Percentiles rank a stretch among this genome's conserved stretches.
Conservation (phyloP, 2,329 filamentous ascomycete species). For the Davidsoniella neocaledoniae region DNA sequence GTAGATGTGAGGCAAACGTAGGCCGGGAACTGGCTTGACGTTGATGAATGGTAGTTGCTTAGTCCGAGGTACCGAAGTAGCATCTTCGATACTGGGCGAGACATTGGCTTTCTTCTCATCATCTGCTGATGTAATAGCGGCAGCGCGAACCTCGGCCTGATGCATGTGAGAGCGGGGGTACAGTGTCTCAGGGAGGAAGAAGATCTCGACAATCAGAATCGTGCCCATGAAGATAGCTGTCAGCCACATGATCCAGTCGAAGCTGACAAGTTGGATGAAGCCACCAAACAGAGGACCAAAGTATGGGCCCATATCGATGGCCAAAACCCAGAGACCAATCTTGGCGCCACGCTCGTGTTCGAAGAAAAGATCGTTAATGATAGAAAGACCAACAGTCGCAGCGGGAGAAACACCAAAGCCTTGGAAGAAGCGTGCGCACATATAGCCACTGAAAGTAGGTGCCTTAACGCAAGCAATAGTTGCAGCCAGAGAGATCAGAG, state of each 20-base stretch:
- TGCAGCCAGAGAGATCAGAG: conserved; percentile 19
- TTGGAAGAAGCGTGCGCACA: conserved; percentile 42
- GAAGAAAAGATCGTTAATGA: conserved; percentile 38
- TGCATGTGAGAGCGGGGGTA: conserved; percentile 37
- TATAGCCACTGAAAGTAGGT: conserved; percentile 29
- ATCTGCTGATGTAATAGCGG: not conserved
- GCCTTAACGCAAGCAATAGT: conserved; percentile 21
- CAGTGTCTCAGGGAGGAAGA: conserved; percentile 37
- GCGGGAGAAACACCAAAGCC: conserved; percentile 37
- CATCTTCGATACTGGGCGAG: conserved; percentile 11
- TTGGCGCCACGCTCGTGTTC: conserved; percentile 38
- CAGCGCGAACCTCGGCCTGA: conserved; percentile 8
- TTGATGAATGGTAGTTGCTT: conserved; percentile 29
- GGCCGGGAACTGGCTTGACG: conserved; percentile 28
- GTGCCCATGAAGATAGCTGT: conserved; percentile 34
- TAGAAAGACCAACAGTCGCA: conserved; percentile 35
- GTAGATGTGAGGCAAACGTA: conserved; percentile 33
- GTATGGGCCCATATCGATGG: conserved; percentile 35
- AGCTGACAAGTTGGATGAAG: conserved; percentile 29
- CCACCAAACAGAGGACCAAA: conserved; percentile 30
- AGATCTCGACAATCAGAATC: conserved; percentile 29
- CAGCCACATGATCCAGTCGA: conserved; percentile 38
- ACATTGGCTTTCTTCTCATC: not conserved
- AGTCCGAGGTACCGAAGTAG: conserved; percentile 20
- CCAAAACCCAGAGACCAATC: conserved; percentile 38